These are phyloP conservation scores for Leccinum pellstonianum DNA, from an alignment of 768 basidiomycete genomes.

Conservation along the genomic window DNA sequence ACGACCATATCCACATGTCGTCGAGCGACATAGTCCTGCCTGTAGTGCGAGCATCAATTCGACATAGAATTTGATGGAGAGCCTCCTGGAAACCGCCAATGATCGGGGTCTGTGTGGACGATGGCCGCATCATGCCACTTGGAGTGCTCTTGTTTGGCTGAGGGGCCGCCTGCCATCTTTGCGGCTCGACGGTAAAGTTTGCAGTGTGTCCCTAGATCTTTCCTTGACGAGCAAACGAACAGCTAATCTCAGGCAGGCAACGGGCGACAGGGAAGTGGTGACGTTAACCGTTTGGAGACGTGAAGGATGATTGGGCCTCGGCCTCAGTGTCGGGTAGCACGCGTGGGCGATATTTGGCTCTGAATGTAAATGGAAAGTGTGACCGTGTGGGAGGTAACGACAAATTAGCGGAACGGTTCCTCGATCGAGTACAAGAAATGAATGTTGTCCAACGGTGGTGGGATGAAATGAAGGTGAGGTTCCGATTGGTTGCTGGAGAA, in stretches of 20 bases:
- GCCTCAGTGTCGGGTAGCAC: neutral
- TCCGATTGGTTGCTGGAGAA: neutral
- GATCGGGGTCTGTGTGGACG: constrained; percentile 3
- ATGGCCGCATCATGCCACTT: neutral
- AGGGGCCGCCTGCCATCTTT: neutral
- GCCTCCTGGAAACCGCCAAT: constrained; percentile 11
- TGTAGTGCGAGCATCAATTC: neutral
- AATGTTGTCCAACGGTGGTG: neutral
- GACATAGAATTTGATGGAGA: neutral
- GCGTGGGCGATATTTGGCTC: neutral
- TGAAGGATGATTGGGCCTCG: neutral
- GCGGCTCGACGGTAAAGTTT: neutral
- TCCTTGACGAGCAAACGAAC: neutral
- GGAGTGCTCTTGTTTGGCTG: neutral
- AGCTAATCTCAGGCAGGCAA: constrained; percentile 11
- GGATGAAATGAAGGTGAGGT: constrained; percentile 6
- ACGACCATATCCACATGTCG: neutral
- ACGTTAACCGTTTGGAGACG: constrained; percentile 6
- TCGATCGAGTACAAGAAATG: neutral
- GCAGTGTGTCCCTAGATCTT: constrained; percentile 5
- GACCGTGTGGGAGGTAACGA: constrained; percentile 1
- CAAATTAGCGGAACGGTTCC: neutral
- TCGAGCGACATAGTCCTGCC: neutral
- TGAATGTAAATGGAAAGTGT: constrained; percentile 3
- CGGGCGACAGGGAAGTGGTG: constrained; percentile 12